Evolutionary conservation across 208 protist species (phyloP).

Genomic region (Naegleria gruberi): DNA sequence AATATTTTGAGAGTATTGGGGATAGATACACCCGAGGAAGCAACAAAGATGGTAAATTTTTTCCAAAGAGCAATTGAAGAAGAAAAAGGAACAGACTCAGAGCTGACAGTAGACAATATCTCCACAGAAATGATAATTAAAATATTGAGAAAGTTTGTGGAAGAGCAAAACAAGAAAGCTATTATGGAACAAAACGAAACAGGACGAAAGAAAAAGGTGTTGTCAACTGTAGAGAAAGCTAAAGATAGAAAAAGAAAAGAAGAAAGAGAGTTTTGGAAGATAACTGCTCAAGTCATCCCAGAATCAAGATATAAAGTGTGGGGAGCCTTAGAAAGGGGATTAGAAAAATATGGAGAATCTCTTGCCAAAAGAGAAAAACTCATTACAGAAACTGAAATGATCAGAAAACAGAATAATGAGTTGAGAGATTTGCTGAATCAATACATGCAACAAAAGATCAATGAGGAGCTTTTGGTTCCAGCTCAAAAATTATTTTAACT

Average conservation of each 20-base stretch:
- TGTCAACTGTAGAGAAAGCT: conserved; percentile 40
- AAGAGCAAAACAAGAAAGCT: conserved; percentile 46
- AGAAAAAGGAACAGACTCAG: conserved; percentile 22
- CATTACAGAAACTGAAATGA: conserved; percentile 67
- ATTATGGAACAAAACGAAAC: conserved; percentile 18
- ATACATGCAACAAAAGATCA: conserved; percentile 78
- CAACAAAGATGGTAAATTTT: conserved; percentile 73
- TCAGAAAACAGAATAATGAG: conserved; percentile 81
- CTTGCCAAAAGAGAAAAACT: conserved; percentile 69
- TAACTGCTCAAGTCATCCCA: conserved; percentile 63
- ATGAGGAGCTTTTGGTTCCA: conserved; percentile 74
- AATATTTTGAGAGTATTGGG: conserved; percentile 79
- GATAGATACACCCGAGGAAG: conserved; percentile 65
- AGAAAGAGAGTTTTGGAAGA: conserved; percentile 71
- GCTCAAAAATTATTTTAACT: conserved; percentile 34
- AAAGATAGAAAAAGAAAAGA: conserved; percentile 41
- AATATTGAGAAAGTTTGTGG: conserved; percentile 66
- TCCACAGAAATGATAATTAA: conserved; percentile 64
- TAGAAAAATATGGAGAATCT: conserved; percentile 73
- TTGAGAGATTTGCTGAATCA: conserved; percentile 71
- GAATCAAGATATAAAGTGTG: conserved; percentile 67
- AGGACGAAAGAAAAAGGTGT: conserved; percentile 27
- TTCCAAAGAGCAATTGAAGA: conserved; percentile 40
- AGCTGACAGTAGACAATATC: conserved; percentile 59
- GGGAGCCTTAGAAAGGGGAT: conserved; percentile 67